Base-by-base conservation (phyloP, 495 filamentous ascomycete species). In the Hyphodiscus hymeniophilus region DNA sequence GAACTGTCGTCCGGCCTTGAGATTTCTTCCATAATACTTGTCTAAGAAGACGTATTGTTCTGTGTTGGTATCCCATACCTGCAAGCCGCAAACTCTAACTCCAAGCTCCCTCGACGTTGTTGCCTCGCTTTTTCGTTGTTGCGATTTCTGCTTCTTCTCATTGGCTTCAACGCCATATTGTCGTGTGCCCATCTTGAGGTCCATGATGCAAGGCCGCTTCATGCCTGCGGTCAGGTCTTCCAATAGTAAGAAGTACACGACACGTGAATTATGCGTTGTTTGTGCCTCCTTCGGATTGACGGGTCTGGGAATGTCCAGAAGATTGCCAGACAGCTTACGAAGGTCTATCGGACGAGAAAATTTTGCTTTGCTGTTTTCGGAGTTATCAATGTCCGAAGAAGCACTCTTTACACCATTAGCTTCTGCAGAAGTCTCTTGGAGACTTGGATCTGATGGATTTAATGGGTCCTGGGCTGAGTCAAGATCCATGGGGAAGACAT, bases 181-280 rank as follows among this genome's bases (percentile, higher is more conserved):
- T 3, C 92, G 81, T n/a, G 92, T 98, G 10, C 92, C 92, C 92
- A 98, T 98, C 64, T 98, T 98, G 50, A 98, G 72, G 64, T 98
- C 92, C 56, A 98, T 82, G 33, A 96, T 92, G 65, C 92, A 97
- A 11, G 92, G 92, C 26, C 84, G 82, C 60, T 85, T 87, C 91
- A 98, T 96, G 28, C 92, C 92, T 5, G 92, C 87, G 2, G 92
- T 98, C 23, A 98, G 76, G 61, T 98, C 92, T 66, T 98, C 92
- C n/a, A 98, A 70, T 0, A 98, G 73, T 7, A 98, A 72, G 64
- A 98, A 98, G 57, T 90, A 91, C 60, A 95, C 85, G 20, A 92
- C 85, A 13, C 91, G 75, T 13, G 72, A 71, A 43, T 74, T 68
- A 18, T 55, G 66, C 56, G 72, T 70, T 18, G 80, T 75, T 53